These are phyloP conservation scores for Geosmithia morbida DNA, from an alignment of 2,329 filamentous ascomycete species.

Conservation along the genomic window DNA sequence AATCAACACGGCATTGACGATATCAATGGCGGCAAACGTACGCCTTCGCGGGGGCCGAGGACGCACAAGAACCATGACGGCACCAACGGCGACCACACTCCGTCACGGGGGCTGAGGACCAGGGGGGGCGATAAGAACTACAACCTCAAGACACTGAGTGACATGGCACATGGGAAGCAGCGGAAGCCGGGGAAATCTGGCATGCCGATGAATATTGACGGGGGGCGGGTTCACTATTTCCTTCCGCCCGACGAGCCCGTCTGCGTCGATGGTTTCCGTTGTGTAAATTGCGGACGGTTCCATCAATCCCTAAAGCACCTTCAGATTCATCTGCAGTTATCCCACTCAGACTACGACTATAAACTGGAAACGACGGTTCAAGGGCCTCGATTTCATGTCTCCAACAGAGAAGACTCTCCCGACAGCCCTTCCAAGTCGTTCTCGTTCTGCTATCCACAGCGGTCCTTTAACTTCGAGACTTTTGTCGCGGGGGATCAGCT, in stretches of 20 bases:
- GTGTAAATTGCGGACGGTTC: constrained; percentile 32
- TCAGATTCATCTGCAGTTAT: constrained; percentile 28
- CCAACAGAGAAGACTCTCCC: constrained; percentile 12
- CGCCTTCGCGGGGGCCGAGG: not conserved
- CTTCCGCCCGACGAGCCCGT: constrained; percentile 28
- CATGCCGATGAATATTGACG: constrained; percentile 12
- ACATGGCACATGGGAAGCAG: constrained; percentile 39
- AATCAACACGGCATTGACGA: not conserved
- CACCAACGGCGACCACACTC: constrained; percentile 29
- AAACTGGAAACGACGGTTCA: constrained; percentile 19
- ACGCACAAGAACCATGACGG: constrained; percentile 2
- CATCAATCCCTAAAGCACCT: constrained; percentile 33
- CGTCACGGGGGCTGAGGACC: constrained; percentile 33
- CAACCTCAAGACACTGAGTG: constrained; percentile 44
- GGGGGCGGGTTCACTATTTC: constrained; percentile 30
- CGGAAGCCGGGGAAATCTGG: constrained; percentile 21
- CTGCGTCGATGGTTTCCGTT: constrained; percentile 31
- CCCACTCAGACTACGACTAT: constrained; percentile 25
- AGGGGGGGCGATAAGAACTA: constrained; percentile 36
- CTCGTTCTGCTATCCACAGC: constrained; percentile 25
- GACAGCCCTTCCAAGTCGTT: constrained; percentile 20
- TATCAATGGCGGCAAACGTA: not conserved
- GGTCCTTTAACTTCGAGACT: constrained; percentile 28
- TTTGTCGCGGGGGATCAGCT: constrained; percentile 29
- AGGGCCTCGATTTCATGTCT: constrained; percentile 24